A percentile compares a stretch with the other conserved stretches of the same genome.
phyloP scores from a whole-genome alignment of 768 basidiomycete species.

The Plicaturopsis crispa region DNA sequence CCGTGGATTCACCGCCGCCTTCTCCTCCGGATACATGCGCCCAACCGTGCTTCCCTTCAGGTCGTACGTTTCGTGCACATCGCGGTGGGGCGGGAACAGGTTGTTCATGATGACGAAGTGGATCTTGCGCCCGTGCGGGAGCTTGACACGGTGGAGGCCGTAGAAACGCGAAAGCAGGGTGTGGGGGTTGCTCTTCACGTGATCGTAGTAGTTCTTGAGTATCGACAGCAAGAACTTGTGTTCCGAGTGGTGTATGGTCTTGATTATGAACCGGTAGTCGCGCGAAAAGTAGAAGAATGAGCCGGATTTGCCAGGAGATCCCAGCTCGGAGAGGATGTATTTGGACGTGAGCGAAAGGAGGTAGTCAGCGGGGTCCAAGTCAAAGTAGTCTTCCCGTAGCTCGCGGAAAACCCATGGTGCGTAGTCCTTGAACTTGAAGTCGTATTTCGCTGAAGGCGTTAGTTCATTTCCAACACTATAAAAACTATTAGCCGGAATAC shows the following conservation, averaged over 20 bases:
- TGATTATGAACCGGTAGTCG: slow-evolving; percentile 99
- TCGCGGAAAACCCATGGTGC: slow-evolving; percentile 98
- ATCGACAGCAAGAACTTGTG: slow-evolving; percentile 89
- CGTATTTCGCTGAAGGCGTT: slow-evolving; percentile 95
- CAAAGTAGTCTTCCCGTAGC: slow-evolving; percentile 89
- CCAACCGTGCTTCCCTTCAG: slow-evolving; percentile 94
- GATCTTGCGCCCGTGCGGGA: slow-evolving; percentile 89
- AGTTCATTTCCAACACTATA: slow-evolving; percentile 91
- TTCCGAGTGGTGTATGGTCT: slow-evolving; percentile 92
- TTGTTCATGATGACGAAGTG: slow-evolving; percentile 99
- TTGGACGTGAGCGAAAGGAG: slow-evolving; percentile 93
- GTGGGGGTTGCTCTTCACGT: slow-evolving; percentile 87
- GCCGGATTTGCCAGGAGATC: slow-evolving; percentile 96
- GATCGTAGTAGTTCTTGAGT: slow-evolving; percentile 75
- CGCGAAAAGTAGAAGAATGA: slow-evolving; percentile 99
- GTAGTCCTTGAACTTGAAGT: slow-evolving; percentile 99
- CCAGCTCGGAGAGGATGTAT: slow-evolving; percentile 96
- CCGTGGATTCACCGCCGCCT: slow-evolving; percentile 61
- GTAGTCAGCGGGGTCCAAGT: slow-evolving; percentile 96
- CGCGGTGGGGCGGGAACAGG: slow-evolving; percentile 93
- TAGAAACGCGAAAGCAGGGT: slow-evolving; percentile 93
- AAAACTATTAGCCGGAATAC: slow-evolving; percentile 1
- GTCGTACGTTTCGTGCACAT: slow-evolving; percentile 97
- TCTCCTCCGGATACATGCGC: slow-evolving; percentile 80
- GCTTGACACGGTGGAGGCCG: slow-evolving; percentile 94